Base-by-base conservation (phyloP, 495 filamentous ascomycete species). In the Tuber calosporum region DNA sequence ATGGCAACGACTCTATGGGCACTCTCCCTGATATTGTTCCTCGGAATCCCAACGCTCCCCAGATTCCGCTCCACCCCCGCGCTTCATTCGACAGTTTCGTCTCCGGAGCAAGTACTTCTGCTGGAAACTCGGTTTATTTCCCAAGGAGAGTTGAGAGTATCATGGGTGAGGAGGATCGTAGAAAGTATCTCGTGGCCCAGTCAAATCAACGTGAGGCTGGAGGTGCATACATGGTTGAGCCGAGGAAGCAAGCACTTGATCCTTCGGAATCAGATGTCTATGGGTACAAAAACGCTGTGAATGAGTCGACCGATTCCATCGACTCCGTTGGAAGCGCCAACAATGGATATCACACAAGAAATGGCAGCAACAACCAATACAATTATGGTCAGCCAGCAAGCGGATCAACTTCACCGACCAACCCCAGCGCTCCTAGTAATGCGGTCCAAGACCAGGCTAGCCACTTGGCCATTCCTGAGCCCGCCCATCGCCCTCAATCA, bases 91-190 rank as follows among this genome's bases (percentile, higher is more conserved):
- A 97, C 62, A 93, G 90, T 58, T 83, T 87, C 39, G 81, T 88
- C 69, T 92, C 90, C 0, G 85, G 83, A 0, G 86, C 85, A 22
- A 90, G 87, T 5, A 87, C 84, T 4, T 85, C 82, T 66, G 80
- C 80, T 37, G 80, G 80, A 17, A 88, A 88, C 74, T 91, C 90
- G 0, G 85, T 95, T 34, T 90, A 89, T 77, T 82, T 92, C 78
- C 93, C 94, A 3, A 86, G 88, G 34, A 87, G 90, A 48, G 91
- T 97, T 13, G 94, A 97, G 75, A 93, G 88, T 80, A 87, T 96
- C 76, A 91, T 95, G 88, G 90, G 88, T 53, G 90, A 91, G 36
- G 90, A 93, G 82, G 91, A 93, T 77, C 84, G 87, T 40, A 86
- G 85, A 74, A 93, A 92, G 79, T 89, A 91, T 72, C 85, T 87